These are phyloP conservation scores for Lentinula aciculospora DNA, from an alignment of 768 basidiomycete genomes.

Conservation along the genomic window DNA sequence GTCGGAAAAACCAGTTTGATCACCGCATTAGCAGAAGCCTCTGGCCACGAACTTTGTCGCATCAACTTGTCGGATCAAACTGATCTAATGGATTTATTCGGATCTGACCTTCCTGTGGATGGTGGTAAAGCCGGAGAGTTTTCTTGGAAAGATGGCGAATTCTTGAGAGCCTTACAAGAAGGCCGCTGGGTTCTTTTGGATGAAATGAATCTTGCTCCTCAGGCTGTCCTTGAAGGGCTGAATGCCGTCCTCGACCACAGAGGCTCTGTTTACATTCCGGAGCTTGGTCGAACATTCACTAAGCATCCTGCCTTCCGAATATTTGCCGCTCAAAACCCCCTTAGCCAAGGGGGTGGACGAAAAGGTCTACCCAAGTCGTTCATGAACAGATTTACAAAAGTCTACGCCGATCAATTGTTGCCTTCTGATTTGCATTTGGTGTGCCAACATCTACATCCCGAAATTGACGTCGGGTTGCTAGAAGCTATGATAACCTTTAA, in stretches of 20 bases:
- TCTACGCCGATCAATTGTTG: slow-evolving; percentile 84
- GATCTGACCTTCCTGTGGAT: slow-evolving; percentile 93
- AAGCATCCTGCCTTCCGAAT: slow-evolving; percentile 93
- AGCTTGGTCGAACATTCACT: slow-evolving; percentile 82
- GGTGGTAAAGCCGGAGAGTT: slow-evolving; percentile 90
- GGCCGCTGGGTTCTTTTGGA: slow-evolving; percentile 98
- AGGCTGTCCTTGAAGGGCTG: slow-evolving; percentile 93
- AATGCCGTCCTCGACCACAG: slow-evolving; percentile 96
- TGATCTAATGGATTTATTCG: slow-evolving; percentile 92
- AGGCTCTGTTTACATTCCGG: slow-evolving; percentile 91
- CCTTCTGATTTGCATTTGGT: slow-evolving; percentile 73
- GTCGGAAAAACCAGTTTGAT: slow-evolving; percentile 97
- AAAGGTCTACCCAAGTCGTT: slow-evolving; percentile 98
- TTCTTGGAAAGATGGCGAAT: slow-evolving; percentile 96
- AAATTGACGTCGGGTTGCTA: slow-evolving; percentile 46
- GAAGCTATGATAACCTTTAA: slow-evolving; percentile 83
- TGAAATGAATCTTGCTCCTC: slow-evolving; percentile 98
- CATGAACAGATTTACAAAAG: slow-evolving; percentile 97
- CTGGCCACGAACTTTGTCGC: slow-evolving; percentile 77
- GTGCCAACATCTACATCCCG: slow-evolving; percentile 69
- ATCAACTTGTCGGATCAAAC: slow-evolving; percentile 99
- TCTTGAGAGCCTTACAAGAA: slow-evolving; percentile 87
- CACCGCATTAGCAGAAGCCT: slow-evolving; percentile 74
- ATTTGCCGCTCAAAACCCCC: slow-evolving; percentile 96
- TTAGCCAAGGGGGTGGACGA: slow-evolving; percentile 92